These are phyloP conservation scores for Tuber borchii DNA, from an alignment of 495 filamentous ascomycete species.

Conservation along the genomic window DNA sequence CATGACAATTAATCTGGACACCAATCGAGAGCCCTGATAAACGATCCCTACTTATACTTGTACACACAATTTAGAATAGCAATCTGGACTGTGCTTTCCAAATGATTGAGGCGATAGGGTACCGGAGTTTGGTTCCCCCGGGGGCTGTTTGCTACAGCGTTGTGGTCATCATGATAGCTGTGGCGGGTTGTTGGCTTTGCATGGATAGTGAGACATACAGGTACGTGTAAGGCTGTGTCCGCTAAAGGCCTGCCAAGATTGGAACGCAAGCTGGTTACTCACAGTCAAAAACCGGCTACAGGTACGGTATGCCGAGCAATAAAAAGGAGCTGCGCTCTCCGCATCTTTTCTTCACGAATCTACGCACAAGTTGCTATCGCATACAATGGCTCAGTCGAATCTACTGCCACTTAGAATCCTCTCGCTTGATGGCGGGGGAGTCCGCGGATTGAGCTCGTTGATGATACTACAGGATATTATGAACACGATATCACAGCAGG, in stretches of 20 bases:
- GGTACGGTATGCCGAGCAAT: not conserved
- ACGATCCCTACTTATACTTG: not conserved
- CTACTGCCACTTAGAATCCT: conserved; percentile 42
- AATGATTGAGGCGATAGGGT: not conserved
- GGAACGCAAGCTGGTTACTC: not conserved
- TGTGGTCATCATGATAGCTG: no score
- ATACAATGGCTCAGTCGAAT: conserved; percentile 9
- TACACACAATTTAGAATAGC: not conserved
- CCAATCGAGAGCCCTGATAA: not conserved
- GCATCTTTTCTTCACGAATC: not conserved
- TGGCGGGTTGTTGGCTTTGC: not conserved
- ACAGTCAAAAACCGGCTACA: not conserved
- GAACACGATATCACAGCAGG: conserved; percentile 44
- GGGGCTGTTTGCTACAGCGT: not conserved
- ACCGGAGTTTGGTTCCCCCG: not conserved
- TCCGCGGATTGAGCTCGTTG: conserved; percentile 51
- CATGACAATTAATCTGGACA: not conserved
- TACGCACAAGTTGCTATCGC: not conserved
- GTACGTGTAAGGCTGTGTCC: not conserved
- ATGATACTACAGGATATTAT: conserved; percentile 51
- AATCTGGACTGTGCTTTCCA: not conserved
- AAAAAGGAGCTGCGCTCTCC: not conserved
- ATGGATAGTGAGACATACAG: not conserved
- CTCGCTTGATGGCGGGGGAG: conserved; percentile 53
- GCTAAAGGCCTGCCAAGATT: not conserved